Evolutionary conservation across 2,329 filamentous ascomycete species (phyloP).

Genomic region (Exophiala mesophila): DNA sequence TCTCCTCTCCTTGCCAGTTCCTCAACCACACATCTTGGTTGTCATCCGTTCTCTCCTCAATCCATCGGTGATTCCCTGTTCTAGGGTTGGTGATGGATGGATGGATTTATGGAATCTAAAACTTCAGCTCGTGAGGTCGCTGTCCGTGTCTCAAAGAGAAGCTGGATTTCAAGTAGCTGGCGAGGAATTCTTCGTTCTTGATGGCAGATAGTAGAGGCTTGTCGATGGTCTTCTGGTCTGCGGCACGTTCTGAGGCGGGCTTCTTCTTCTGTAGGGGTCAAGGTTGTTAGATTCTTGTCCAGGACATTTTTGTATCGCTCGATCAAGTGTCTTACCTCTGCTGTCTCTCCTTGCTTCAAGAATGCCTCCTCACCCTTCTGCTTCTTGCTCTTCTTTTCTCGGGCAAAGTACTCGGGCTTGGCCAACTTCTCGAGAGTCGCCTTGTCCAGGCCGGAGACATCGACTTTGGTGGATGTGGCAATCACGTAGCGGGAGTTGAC

Average conservation of each 20-base stretch:
- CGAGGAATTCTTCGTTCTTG: slow-evolving; percentile 96
- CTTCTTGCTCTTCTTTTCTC: slow-evolving; percentile 84
- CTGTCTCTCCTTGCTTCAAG: slow-evolving; percentile 99
- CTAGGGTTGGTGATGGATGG: slow-evolving; percentile 11
- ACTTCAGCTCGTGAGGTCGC: slow-evolving; percentile 99
- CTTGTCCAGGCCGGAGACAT: slow-evolving; percentile 72
- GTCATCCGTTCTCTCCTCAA: no score
- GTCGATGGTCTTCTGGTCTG: slow-evolving; percentile 98
- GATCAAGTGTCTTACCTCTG: slow-evolving; percentile 63
- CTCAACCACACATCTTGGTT: no score
- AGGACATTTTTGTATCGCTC: neutral
- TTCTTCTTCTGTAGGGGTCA: slow-evolving; percentile 89
- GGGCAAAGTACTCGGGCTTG: slow-evolving; percentile 89
- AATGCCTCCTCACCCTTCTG: slow-evolving; percentile 98
- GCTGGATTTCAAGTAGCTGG: slow-evolving; percentile 87
- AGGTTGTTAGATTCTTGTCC: slow-evolving; percentile 42
- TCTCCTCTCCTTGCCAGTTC: neutral
- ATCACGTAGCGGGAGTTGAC: slow-evolving; percentile 49
- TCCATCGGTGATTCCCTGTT: no score
- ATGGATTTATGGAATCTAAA: slow-evolving; percentile 71
- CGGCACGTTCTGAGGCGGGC: slow-evolving; percentile 82
- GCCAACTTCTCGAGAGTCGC: slow-evolving; percentile 73
- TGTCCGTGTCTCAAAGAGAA: slow-evolving; percentile 99
- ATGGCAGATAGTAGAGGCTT: slow-evolving; percentile 91
- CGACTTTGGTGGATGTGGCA: slow-evolving; percentile 46